Conservation (phyloP, 331 rosid species). For the Cydonia oblonga region DNA sequence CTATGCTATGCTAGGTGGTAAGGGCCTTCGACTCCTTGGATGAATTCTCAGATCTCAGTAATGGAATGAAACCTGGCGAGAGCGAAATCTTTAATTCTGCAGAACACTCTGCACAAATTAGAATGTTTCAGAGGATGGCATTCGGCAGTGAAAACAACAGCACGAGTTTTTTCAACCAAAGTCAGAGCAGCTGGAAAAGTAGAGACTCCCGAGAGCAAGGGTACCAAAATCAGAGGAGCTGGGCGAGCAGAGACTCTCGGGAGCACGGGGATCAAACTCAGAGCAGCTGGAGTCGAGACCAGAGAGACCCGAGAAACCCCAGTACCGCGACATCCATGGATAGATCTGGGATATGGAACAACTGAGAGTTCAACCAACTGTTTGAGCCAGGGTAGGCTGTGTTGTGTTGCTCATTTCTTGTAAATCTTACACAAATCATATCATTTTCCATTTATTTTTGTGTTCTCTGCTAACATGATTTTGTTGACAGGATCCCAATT, state of each 20-base stretch:
- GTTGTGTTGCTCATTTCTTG: slow-evolving; percentile 14
- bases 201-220: slow-evolving; percentile 30
- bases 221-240: slow-evolving; percentile 11
- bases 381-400: neutral
- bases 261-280: slow-evolving; percentile 22
- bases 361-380: slow-evolving; percentile 13
- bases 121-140: slow-evolving; percentile 83
- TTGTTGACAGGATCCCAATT: slow-evolving; percentile 10
- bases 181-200: slow-evolving; percentile 71
- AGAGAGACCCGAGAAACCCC: slow-evolving; percentile 1
- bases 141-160: slow-evolving; percentile 70
- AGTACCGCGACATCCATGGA: slow-evolving; percentile 29
- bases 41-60: slow-evolving; percentile 59
- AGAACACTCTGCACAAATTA: slow-evolving; percentile 68
- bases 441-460: neutral
- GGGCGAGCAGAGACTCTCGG: neutral
- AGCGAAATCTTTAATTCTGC: slow-evolving; percentile 60
- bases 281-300: slow-evolving; percentile 8
- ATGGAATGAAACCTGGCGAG: slow-evolving; percentile 89
- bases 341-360: slow-evolving; percentile 47
- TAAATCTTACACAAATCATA: slow-evolving; percentile 9
- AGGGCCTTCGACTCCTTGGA: slow-evolving; percentile 81
- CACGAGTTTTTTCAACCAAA: slow-evolving; percentile 38
- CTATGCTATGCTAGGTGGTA: slow-evolving; percentile 44
- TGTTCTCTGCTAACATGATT: slow-evolving; percentile 11